These are phyloP conservation scores for Metschnikowia henanensis DNA, from an alignment of 805 yeast species.

Conservation along the genomic window DNA sequence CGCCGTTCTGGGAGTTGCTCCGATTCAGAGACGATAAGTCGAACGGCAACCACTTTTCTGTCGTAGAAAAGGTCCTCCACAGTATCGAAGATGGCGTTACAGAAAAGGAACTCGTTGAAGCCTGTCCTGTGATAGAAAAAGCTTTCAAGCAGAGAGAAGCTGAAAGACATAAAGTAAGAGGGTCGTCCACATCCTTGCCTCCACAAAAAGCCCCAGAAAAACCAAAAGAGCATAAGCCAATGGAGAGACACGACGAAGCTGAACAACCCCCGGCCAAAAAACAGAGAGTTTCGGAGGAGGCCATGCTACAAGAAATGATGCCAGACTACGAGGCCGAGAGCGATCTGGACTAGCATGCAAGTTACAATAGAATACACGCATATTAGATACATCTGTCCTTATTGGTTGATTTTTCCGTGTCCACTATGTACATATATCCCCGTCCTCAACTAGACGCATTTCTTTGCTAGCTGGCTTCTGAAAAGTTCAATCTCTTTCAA, in stretches of 20 bases:
- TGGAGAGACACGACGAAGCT: slow-evolving; percentile 4
- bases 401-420: too few species aligned
- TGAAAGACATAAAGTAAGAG: slow-evolving; percentile 29
- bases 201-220: slow-evolving; percentile 10
- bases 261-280: slow-evolving; percentile 6
- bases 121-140: slow-evolving; percentile 54
- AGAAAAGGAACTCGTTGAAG: slow-evolving; percentile 67
- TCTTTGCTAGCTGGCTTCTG: too few species aligned
- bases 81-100: slow-evolving; percentile 86
- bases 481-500: slow-evolving; percentile 68
- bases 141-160: slow-evolving; percentile 62
- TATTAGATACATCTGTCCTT: too few species aligned
- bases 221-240: slow-evolving; percentile 4
- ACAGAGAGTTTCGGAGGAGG: slow-evolving; percentile 10
- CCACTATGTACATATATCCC: too few species aligned
- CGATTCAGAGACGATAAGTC: slow-evolving; percentile 92
- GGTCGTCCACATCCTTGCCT: slow-evolving; percentile 4
- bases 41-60: slow-evolving; percentile 81
- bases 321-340: slow-evolving; percentile 23
- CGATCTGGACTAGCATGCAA: slow-evolving; percentile 19
- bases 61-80: slow-evolving; percentile 78
- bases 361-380: not conserved
- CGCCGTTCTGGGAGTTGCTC: slow-evolving; percentile 76
- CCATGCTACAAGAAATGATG: slow-evolving; percentile 20
- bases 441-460: too few species aligned